Conservation (phyloP, 768 basidiomycete genomes). For the Tremella fuciformis region DNA sequence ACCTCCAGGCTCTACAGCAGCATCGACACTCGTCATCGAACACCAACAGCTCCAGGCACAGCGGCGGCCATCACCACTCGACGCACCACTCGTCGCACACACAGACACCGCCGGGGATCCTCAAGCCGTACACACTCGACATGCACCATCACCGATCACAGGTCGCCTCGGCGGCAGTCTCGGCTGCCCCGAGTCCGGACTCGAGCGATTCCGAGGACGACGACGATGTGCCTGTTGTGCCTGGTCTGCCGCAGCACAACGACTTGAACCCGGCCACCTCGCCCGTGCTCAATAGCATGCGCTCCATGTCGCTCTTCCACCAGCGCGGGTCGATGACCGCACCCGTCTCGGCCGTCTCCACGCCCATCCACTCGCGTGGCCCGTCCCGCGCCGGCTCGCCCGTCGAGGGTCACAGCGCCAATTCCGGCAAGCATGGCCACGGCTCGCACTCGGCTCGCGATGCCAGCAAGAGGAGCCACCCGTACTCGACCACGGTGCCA, state of each 20-base stretch:
- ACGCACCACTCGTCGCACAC: background rate
- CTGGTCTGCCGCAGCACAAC: slow-evolving; percentile 7
- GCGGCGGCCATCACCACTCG: too few species aligned
- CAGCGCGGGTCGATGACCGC: slow-evolving; percentile 44
- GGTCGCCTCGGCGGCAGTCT: slow-evolving; percentile 40
- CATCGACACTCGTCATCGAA: slow-evolving; percentile 9
- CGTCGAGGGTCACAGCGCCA: slow-evolving; percentile 48
- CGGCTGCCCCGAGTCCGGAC: slow-evolving; percentile 40
- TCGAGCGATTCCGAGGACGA: slow-evolving; percentile 50
- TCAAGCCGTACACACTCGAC: slow-evolving; percentile 38
- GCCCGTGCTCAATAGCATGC: slow-evolving; percentile 52
- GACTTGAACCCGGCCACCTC: slow-evolving; percentile 47
- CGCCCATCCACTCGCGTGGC: slow-evolving; percentile 39
- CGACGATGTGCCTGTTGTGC: slow-evolving; percentile 25
- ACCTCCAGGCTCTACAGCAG: slow-evolving; percentile 34
- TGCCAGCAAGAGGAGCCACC: slow-evolving; percentile 46
- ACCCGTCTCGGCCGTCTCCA: slow-evolving; percentile 39
- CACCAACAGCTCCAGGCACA: too few species aligned
- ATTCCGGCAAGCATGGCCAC: slow-evolving; percentile 49
- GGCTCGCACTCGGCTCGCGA: slow-evolving; percentile 43
- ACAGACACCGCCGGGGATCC: slow-evolving; percentile 9
- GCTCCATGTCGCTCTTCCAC: slow-evolving; percentile 49
- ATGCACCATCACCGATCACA: slow-evolving; percentile 18
- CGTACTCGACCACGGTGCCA: slow-evolving; percentile 27
- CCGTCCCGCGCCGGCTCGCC: slow-evolving; percentile 47